A percentile compares a stretch with the other conserved stretches of the same genome.
Conservation (phyloP, 305 asterid species). For the Salvia sclarea region DNA sequence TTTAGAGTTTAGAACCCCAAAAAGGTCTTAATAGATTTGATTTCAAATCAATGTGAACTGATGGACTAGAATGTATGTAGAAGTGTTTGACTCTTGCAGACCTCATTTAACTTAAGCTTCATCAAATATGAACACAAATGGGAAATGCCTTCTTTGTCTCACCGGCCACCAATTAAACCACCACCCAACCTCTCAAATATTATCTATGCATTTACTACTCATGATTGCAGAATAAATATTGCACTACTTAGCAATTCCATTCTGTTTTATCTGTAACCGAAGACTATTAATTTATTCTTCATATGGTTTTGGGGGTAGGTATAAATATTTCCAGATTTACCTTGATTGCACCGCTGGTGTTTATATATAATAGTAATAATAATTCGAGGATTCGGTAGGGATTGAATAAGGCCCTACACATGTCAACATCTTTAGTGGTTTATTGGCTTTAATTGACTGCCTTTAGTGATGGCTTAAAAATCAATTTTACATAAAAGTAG, state of each 20-base stretch:
- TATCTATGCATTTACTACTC: slow-evolving; percentile 20
- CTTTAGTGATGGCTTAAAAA: slow-evolving; percentile 36
- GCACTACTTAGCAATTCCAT: not conserved
- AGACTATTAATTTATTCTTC: slow-evolving; percentile 19
- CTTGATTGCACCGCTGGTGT: slow-evolving; percentile 26
- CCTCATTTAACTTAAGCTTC: not conserved
- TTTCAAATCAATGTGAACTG: slow-evolving; percentile 28
- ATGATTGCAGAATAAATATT: slow-evolving; percentile 18
- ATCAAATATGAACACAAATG: slow-evolving; percentile 15
- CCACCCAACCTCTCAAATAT: slow-evolving; percentile 30
- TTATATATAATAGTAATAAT: not conserved
- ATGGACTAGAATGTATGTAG: not conserved
- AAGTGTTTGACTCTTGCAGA: slow-evolving; percentile 17
- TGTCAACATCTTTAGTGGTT: slow-evolving; percentile 35
- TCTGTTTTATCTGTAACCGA: slow-evolving; percentile 13
- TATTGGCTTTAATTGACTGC: slow-evolving; percentile 43
- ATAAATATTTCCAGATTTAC: slow-evolving; percentile 14
- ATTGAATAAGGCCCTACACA: slow-evolving; percentile 23
- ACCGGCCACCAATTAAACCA: slow-evolving; percentile 34
- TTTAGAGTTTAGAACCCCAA: not conserved
- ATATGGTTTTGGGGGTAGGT: slow-evolving; percentile 15
- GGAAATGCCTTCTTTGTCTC: not conserved
- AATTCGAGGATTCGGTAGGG: not conserved
- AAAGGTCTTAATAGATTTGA: not conserved
- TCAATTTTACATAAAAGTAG: slow-evolving; percentile 33